Conservation (phyloP, 768 basidiomycete species). For the Lentinula raphanica region DNA sequence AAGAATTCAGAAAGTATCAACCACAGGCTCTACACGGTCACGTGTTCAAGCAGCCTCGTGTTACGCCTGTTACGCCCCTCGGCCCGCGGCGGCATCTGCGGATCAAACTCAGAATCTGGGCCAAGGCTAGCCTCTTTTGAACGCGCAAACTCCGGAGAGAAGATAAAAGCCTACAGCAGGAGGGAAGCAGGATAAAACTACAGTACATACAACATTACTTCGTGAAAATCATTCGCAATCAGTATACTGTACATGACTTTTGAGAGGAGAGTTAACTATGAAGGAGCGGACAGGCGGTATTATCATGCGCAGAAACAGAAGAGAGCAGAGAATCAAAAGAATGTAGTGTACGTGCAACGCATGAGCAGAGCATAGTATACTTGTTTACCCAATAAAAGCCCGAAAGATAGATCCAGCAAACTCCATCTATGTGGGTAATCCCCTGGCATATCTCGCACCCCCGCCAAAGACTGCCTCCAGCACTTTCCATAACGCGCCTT, state of each 20-base stretch:
- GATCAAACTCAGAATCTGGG: too few species aligned
- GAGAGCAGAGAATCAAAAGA: not conserved
- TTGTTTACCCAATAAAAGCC: not conserved
- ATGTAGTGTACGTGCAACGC: not conserved
- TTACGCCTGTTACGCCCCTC: not conserved
- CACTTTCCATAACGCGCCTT: conserved; percentile 62
- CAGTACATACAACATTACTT: not conserved
- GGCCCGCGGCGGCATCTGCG: too few species aligned
- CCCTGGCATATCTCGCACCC: conserved; percentile 68
- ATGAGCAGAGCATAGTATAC: not conserved
- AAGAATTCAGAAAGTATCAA: not conserved
- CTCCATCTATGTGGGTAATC: conserved; percentile 62
- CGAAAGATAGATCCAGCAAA: not conserved
- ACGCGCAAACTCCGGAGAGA: too few species aligned
- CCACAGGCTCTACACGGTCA: conserved; percentile 3
- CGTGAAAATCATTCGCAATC: not conserved
- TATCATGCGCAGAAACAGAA: not conserved
- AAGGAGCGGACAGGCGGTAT: not conserved
- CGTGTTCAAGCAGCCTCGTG: conserved; percentile 1
- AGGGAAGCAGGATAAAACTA: not conserved
- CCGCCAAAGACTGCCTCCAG: conserved; percentile 69
- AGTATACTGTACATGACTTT: not conserved
- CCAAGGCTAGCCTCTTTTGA: too few species aligned
- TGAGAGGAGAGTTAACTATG: not conserved
- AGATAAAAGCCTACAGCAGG: too few species aligned